Evolutionary conservation across 495 filamentous ascomycete species (phyloP), one percentile per base, ranked within the genome.

Genomic region (Podospora anserina): DNA sequence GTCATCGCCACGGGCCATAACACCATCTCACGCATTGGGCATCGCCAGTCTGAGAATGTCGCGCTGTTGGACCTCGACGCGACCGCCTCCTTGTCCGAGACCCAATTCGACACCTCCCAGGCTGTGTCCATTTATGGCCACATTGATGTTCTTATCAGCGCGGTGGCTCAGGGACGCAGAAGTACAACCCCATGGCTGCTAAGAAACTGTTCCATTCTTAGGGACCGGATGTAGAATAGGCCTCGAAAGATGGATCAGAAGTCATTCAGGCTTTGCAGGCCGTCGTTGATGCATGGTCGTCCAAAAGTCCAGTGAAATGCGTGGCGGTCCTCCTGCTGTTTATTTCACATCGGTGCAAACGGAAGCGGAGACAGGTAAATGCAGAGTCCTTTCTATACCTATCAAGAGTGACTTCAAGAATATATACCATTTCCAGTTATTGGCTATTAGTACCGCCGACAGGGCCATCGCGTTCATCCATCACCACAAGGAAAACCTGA

Each of bases 1-100:
- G 84, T 87, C 20, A 84, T 90, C 64, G 86, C 86, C 5, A 84
- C 84, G 1, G 84, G 83, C 23, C 85, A 87, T 26, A 77, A 75
- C 63, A 71, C 76, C 20, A 44, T 66, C 4, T 71, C 79, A 0
- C 79, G 75, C 49, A 76, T 87, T 16, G 64, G 78, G 28, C 69
- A 78, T 61, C 76, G 87, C 16, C 74, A 80, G 66, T 76, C 79
- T 56, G 72, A 78, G 39, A 78, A 78, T 16, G 66, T 77, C 19
- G 71, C 77, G 9, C 74, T 79, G 19, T 72, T 83, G 57, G 77
- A 79, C 53, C 78, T 87, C 56, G 83, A 86, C 44, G 83, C 84
- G 9, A 82, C 80, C 3, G 75, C 80, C 18, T 74, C 80, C 54
- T 77, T 63, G 64, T 65, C 71, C 18, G 75, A 77, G 16, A 80